Base-by-base conservation (phyloP, 225 moss, liverwort and hornwort species). In the Neckera pumila region DNA sequence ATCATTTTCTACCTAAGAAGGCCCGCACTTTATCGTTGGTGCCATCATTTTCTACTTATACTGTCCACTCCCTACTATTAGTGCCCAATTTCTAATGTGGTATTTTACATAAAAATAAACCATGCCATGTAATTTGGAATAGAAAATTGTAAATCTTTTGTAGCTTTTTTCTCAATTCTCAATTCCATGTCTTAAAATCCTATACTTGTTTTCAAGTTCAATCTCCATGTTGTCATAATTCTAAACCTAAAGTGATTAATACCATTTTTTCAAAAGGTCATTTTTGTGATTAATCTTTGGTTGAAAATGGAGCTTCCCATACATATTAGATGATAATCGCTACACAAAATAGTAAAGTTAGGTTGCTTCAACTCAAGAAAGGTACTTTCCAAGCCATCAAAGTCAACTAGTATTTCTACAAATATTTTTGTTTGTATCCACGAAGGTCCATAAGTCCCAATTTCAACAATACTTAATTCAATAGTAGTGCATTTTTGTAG, bases 1-100 rank as follows among this genome's bases (percentile, higher is more conserved):
- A 15, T 72, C 2, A 0, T 16, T 73, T 0, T 30, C 11, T 30
- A 69, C 3, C 23, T 69, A 38, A 69, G 1, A 40, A 40, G 13
- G 56, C 20, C 56, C 2, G 2, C 56, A 56, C 20, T 7, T 14
- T 56, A 11, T 7, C 0, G 2, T 78, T 56, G 25, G 10, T 0
- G 9, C 16, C 40, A 40, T 19, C 9, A 42, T 30, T 28, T 2
- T 40, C 18, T 28, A 59, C 12, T 19, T 40, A 40, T 9, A 42
- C 9, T 3, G 2, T 12, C 17, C 3, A 11, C 5, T 53, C 8
- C 0, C 14, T 9, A 30, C 30, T 6, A 8, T 18, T 27, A 2
- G 6, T 58, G 8, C 2, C 12, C 4, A 58, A 27, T 58, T 30
- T 59, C 1, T 1, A 26, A 27, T 25, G 38, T 79, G 38, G 2